Evolutionary conservation across 495 filamentous ascomycete genomes (phyloP).

Genomic region (Thermothielavioides terrestris): DNA sequence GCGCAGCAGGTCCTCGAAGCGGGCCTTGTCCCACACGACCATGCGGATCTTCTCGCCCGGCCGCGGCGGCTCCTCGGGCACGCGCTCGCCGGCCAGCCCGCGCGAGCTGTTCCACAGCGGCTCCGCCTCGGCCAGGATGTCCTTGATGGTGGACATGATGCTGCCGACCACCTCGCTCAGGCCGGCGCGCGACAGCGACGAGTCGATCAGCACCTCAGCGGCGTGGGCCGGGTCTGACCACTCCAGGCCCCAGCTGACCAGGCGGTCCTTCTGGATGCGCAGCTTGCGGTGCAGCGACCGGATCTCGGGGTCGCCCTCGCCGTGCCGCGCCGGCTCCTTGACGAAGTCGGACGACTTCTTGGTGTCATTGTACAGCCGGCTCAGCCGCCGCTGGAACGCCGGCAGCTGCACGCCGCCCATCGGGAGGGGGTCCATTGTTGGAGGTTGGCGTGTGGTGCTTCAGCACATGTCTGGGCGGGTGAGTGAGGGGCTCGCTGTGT

Average conservation of each 20-base stretch:
- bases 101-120: constrained; percentile 54
- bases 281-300: constrained; percentile 48
- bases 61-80: constrained; percentile 25
- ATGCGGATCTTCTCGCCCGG: constrained; percentile 37
- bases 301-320: constrained; percentile 47
- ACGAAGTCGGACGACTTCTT: constrained; percentile 81
- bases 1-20: constrained; percentile 60
- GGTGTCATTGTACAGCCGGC: constrained; percentile 85
- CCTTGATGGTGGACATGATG: constrained; percentile 83
- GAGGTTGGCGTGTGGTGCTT: not conserved
- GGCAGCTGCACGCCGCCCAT: constrained; percentile 37
- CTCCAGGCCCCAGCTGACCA: constrained; percentile 82
- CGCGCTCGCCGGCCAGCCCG: constrained; percentile 36
- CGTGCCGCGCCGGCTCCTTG: constrained; percentile 57
- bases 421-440: constrained; percentile 41
- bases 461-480: no score
- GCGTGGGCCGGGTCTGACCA: constrained; percentile 67
- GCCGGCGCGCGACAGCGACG: constrained; percentile 72
- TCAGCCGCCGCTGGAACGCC: constrained; percentile 61
- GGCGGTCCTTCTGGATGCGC: constrained; percentile 60
- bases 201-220: constrained; percentile 66
- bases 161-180: constrained; percentile 79
- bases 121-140: constrained; percentile 78
- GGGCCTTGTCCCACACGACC: constrained; percentile 50
- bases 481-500: no score